Conservation (phyloP, 2,329 filamentous ascomycete genomes). For the Botryosphaeria dothidea region DNA sequence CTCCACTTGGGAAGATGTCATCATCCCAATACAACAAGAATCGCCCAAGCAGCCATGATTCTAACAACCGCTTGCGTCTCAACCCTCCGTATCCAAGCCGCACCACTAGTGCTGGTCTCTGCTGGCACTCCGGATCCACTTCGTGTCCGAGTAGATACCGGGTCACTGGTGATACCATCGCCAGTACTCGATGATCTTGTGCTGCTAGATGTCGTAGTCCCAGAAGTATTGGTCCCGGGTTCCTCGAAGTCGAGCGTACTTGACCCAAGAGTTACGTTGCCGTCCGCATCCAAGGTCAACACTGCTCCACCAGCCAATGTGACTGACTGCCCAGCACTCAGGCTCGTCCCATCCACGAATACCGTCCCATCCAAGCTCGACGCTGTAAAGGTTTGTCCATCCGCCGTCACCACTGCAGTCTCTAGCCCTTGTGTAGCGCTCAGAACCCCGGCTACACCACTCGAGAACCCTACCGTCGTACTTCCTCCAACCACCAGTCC, state of each 20-base stretch:
- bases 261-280: background rate
- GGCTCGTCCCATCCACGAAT: background rate
- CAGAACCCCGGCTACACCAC: background rate
- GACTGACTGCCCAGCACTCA: background rate
- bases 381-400: background rate
- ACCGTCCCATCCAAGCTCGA: constrained; percentile 1
- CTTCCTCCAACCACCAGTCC: background rate
- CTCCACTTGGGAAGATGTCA: too few relatives aligned
- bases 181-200: background rate
- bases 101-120: background rate
- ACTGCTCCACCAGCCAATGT: background rate
- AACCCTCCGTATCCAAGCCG: background rate
- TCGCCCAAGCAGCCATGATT: background rate
- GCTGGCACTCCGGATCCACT: background rate
- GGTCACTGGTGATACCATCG: background rate
- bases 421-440: background rate
- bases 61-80: too few relatives aligned
- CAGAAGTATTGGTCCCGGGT: too few relatives aligned
- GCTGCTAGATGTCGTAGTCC: background rate
- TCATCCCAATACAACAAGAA: background rate
- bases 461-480: background rate
- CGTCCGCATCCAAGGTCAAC: background rate
- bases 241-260: background rate
- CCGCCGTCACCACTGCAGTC: background rate
- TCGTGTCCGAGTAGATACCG: background rate